Conservation (phyloP, 805 yeast species). For the Lipomyces yamanashiensis region DNA sequence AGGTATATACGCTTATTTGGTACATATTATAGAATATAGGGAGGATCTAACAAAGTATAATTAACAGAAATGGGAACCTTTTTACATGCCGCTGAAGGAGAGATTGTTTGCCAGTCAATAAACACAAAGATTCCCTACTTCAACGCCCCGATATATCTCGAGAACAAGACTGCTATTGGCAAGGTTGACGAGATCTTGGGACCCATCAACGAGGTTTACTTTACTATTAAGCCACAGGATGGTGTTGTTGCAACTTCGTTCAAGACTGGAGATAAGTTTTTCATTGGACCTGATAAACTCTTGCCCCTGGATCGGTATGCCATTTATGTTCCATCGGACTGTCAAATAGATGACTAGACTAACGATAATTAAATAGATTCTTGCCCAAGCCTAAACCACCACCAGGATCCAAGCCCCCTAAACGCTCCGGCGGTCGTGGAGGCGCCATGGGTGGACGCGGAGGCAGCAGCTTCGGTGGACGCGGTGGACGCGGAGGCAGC, state of each 20-base stretch:
- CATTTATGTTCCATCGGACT: too few relatives aligned
- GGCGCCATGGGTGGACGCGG: slow-evolving; percentile 42
- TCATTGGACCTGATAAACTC: slow-evolving; percentile 91
- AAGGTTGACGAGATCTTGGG: slow-evolving; percentile 98
- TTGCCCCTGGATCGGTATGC: slow-evolving; percentile 82
- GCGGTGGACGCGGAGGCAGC: slow-evolving; percentile 44
- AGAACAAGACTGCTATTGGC: slow-evolving; percentile 94
- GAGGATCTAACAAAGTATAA: background rate
- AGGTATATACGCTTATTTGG: slow-evolving; percentile 23
- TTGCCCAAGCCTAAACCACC: slow-evolving; percentile 91
- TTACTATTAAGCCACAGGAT: slow-evolving; percentile 93
- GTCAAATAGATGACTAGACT: too few relatives aligned
- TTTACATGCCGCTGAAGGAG: slow-evolving; percentile 93
- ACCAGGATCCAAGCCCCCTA: slow-evolving; percentile 64
- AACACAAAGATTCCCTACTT: slow-evolving; percentile 95
- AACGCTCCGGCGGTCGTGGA: slow-evolving; percentile 46
- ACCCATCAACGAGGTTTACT: slow-evolving; percentile 95
- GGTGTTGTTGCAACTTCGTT: slow-evolving; percentile 95
- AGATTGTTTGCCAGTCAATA: slow-evolving; percentile 92
- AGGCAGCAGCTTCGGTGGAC: slow-evolving; percentile 48
- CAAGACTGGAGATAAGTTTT: slow-evolving; percentile 95
- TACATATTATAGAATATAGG: background rate
- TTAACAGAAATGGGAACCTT: slow-evolving; percentile 84
- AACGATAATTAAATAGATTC: slow-evolving; percentile 49
- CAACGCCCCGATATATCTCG: slow-evolving; percentile 97